Conservation (phyloP, 1,139 yeast species). For the Lodderomyces elongisporus region DNA sequence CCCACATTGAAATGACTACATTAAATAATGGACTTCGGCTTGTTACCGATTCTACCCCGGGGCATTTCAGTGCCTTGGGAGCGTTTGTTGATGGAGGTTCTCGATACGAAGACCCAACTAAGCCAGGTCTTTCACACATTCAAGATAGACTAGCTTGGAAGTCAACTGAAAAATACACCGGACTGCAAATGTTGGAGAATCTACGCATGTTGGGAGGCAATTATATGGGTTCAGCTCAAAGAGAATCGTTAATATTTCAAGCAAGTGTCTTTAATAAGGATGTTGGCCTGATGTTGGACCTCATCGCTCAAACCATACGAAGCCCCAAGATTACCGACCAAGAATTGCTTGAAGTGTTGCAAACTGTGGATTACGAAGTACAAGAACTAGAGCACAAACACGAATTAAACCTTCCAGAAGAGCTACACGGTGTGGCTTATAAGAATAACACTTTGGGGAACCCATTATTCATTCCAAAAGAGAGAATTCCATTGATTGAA, state of each 20-base stretch:
- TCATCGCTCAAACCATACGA: constrained; percentile 76
- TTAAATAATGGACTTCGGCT: constrained; percentile 75
- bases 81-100: constrained; percentile 89
- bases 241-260: constrained; percentile 90
- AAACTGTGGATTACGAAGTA: constrained; percentile 76
- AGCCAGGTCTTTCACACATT: constrained; percentile 74
- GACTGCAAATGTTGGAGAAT: constrained; percentile 68
- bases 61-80: constrained; percentile 89
- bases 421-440: constrained; percentile 80
- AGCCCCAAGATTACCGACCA: constrained; percentile 62
- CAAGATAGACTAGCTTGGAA: constrained; percentile 85
- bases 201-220: constrained; percentile 87
- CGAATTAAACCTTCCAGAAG: constrained; percentile 83
- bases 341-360: constrained; percentile 70
- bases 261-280: constrained; percentile 90
- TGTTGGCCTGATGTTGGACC: constrained; percentile 73
- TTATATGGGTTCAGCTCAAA: constrained; percentile 87
- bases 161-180: constrained; percentile 60
- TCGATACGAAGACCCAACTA: constrained; percentile 57
- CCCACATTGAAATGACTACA: constrained; percentile 37
- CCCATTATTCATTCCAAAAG: constrained; percentile 79
- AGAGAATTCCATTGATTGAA: constrained; percentile 52
- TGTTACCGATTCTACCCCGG: constrained; percentile 82
- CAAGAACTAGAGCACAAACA: constrained; percentile 78
- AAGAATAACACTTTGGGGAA: constrained; percentile 67